Conservation (phyloP, 2,329 filamentous ascomycete genomes). For the Colletotrichum chlorophyti region DNA sequence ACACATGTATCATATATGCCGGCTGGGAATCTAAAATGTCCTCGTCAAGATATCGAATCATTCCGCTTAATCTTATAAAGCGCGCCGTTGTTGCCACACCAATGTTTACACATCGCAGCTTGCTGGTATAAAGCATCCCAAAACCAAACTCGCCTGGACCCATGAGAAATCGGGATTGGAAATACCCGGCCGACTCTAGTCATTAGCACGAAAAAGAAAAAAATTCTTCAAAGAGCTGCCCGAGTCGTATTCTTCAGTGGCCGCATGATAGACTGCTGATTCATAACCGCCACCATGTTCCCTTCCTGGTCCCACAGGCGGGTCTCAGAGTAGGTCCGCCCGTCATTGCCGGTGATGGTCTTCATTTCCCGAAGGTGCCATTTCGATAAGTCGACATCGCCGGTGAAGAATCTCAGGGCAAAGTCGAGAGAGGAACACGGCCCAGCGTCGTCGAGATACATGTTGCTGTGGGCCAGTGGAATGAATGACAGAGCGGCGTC, state of each 20-base stretch:
- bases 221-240: not conserved
- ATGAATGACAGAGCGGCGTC: conserved; percentile 52
- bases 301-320: conserved; percentile 53
- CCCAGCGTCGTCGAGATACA: conserved; percentile 49
- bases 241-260: conserved; percentile 6
- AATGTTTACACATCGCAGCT: too few species aligned
- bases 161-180: too few species aligned
- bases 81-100: too few species aligned
- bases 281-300: conserved; percentile 53
- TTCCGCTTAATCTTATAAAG: too few species aligned
- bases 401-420: conserved; percentile 50
- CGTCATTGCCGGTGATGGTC: conserved; percentile 44
- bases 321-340: conserved; percentile 51
- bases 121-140: too few species aligned
- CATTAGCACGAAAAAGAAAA: too few species aligned
- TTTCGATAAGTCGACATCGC: conserved; percentile 42
- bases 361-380: conserved; percentile 53
- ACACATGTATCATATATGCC: too few species aligned
- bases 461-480: conserved; percentile 48
- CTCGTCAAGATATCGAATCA: too few species aligned
- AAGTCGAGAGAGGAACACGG: conserved; percentile 58
- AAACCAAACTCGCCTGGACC: too few species aligned
- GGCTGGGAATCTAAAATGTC: too few species aligned
- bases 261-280: conserved; percentile 51
- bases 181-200: too few species aligned